Evolutionary conservation across 495 filamentous ascomycete genomes (phyloP).

Genomic region (Talaromyces stipitatus): DNA sequence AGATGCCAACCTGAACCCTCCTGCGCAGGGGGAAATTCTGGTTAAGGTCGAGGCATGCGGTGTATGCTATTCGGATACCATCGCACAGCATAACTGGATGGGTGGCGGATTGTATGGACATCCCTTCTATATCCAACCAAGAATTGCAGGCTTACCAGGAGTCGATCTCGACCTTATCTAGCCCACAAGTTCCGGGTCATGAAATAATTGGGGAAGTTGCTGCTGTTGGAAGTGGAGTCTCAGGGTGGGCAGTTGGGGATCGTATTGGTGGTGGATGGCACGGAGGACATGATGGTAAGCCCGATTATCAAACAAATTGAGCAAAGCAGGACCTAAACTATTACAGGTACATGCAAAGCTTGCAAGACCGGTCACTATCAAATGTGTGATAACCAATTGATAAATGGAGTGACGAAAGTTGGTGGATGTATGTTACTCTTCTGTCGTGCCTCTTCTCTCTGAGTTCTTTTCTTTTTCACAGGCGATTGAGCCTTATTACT

Average conservation of each 20-base stretch:
- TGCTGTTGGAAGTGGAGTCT: slow-evolving; percentile 36
- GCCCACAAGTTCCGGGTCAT: slow-evolving; percentile 46
- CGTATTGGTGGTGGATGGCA: slow-evolving; percentile 50
- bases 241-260: slow-evolving; percentile 38
- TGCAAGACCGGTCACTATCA: slow-evolving; percentile 45
- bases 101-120: slow-evolving; percentile 30
- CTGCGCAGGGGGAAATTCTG: slow-evolving; percentile 35
- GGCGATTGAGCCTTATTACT: background rate
- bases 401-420: slow-evolving; percentile 46
- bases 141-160: background rate
- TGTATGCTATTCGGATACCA: slow-evolving; percentile 42
- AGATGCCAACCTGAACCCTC: slow-evolving; percentile 33
- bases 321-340: background rate
- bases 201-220: slow-evolving; percentile 47
- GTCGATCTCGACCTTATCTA: slow-evolving; percentile 1
- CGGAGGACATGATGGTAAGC: slow-evolving; percentile 39
- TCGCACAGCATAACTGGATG: slow-evolving; percentile 25
- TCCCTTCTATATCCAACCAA: background rate
- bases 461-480: background rate
- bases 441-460: background rate
- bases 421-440: slow-evolving; percentile 36
- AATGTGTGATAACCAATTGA: slow-evolving; percentile 40
- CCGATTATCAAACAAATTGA: no score
- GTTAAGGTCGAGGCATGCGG: slow-evolving; percentile 48
- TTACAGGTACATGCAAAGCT: slow-evolving; percentile 29